A percentile compares a stretch with the other conserved stretches of the same genome.
Evolutionary conservation across 495 filamentous ascomycete genomes (phyloP).

Genomic region (Articulospora tetracladia): DNA sequence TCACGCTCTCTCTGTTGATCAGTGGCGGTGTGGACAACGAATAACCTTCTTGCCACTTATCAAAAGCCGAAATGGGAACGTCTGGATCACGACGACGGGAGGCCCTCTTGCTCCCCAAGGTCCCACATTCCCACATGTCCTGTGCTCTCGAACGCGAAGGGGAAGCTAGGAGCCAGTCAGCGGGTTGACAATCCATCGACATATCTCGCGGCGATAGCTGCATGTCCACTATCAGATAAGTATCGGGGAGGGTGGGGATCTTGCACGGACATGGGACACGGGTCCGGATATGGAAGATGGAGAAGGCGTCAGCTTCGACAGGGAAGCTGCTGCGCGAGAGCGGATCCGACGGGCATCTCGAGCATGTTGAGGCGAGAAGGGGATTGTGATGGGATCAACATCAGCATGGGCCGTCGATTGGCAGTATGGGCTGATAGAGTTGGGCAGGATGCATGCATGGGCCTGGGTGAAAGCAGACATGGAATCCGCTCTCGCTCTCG

Average conservation of each 20-base stretch:
- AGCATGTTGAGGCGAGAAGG: not conserved
- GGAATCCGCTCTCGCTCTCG: too few relatives aligned
- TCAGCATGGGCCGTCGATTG: not conserved
- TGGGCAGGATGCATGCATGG: not conserved
- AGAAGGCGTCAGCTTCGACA: not conserved
- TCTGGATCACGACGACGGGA: not conserved
- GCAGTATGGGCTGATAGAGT: not conserved
- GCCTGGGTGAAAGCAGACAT: too few relatives aligned
- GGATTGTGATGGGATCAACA: not conserved
- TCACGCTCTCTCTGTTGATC: not conserved
- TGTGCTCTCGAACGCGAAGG: not conserved
- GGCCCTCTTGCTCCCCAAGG: too few relatives aligned
- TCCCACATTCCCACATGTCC: too few relatives aligned
- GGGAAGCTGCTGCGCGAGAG: not conserved
- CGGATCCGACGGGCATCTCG: not conserved
- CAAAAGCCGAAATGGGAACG: not conserved
- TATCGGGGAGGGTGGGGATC: not conserved
- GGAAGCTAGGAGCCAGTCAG: conserved; percentile 6
- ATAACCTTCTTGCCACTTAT: not conserved
- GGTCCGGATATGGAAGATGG: not conserved
- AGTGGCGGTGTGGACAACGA: not conserved
- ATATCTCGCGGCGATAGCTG: not conserved
- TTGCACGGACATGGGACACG: not conserved
- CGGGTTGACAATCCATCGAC: not conserved
- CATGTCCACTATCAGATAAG: not conserved